phyloP scores from a whole-genome alignment of 1,139 yeast species.

The Scheffersomyces insectosa region DNA sequence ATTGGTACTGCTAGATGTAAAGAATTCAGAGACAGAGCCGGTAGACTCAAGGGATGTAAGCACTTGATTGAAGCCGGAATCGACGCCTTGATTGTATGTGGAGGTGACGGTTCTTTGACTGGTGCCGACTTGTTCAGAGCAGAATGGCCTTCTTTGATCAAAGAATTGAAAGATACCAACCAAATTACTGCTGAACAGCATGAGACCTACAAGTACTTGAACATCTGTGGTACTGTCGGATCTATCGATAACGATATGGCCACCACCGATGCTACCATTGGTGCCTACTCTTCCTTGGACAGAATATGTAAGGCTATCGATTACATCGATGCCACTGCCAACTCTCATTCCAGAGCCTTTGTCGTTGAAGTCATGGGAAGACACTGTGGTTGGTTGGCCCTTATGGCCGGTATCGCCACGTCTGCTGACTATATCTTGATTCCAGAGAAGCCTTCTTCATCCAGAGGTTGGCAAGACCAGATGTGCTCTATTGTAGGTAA shows the following conservation, averaged over 20 bases:
- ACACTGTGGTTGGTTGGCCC: constrained; percentile 98
- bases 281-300: constrained; percentile 91
- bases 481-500: constrained; percentile 68
- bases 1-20: constrained; percentile 95
- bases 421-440: constrained; percentile 93
- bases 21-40: constrained; percentile 80
- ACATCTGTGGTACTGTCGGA: constrained; percentile 94
- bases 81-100: constrained; percentile 95
- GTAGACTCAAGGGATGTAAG: constrained; percentile 79
- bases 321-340: constrained; percentile 95
- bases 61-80: constrained; percentile 87
- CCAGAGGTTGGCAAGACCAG: constrained; percentile 75
- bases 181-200: constrained; percentile 58
- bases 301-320: constrained; percentile 93
- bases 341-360: constrained; percentile 95
- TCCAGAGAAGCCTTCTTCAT: constrained; percentile 73
- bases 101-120: constrained; percentile 97
- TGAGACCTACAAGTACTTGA: constrained; percentile 66
- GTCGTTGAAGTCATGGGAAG: constrained; percentile 99
- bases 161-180: constrained; percentile 60
- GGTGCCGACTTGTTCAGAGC: constrained; percentile 94
- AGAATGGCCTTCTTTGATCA: constrained; percentile 88
- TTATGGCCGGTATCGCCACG: constrained; percentile 94
- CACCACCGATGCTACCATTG: constrained; percentile 92
- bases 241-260: constrained; percentile 98